Conservation (phyloP, 164 flowering plant genomes). For the Akebia trifoliata region DNA sequence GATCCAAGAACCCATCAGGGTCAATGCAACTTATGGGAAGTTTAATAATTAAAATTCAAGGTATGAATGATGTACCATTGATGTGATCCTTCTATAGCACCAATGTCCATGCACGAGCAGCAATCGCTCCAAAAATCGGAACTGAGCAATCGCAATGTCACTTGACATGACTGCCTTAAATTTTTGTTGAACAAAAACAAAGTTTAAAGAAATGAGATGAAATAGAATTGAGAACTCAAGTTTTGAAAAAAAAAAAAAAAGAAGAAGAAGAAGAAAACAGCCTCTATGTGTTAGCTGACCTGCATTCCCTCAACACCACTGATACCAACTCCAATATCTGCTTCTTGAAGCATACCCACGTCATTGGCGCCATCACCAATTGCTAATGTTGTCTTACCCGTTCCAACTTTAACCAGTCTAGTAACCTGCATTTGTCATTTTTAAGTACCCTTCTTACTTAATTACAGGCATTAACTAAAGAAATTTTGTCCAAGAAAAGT, state of each 20-base stretch:
- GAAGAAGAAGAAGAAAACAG: neutral
- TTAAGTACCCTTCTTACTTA: neutral
- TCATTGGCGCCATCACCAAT: slow-evolving; percentile 98
- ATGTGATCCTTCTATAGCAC: slow-evolving; percentile 90
- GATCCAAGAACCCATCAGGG: neutral
- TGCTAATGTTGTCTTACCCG: slow-evolving; percentile 78
- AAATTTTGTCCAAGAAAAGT: neutral
- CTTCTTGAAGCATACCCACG: slow-evolving; percentile 99
- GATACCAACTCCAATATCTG: slow-evolving; percentile 92
- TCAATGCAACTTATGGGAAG: neutral
- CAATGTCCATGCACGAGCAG: slow-evolving; percentile 96
- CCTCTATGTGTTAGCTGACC: slow-evolving; percentile 30
- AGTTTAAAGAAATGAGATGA: neutral
- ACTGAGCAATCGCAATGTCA: slow-evolving; percentile 91
- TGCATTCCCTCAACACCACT: slow-evolving; percentile 99
- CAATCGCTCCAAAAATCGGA: slow-evolving; percentile 77
- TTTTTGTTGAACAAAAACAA: neutral
- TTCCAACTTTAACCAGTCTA: slow-evolving; percentile 64
- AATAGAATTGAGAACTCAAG: neutral
- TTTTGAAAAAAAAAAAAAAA: neutral
- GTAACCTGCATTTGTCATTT: slow-evolving; percentile 4
- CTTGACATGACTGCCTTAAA: slow-evolving; percentile 94
- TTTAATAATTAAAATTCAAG: neutral
- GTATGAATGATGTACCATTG: slow-evolving; percentile 53
- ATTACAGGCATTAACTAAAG: neutral